Evolutionary conservation across 768 basidiomycete genomes (phyloP).

Genomic region (Rhodotorula babjevae): DNA sequence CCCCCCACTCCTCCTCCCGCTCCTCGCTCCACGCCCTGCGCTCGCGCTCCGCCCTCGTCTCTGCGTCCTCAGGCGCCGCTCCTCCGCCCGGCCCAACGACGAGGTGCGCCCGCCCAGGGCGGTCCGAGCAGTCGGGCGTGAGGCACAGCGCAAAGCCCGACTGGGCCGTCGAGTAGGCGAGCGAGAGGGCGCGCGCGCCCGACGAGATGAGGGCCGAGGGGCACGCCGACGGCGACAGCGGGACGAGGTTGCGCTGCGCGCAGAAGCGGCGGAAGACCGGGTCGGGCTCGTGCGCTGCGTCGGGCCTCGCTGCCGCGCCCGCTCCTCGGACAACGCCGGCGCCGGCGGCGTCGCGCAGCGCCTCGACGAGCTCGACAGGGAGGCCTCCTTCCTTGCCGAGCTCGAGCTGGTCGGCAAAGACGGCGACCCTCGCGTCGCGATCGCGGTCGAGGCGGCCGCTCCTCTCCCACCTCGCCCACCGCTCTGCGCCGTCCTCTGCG

Average conservation of each 20-base stretch:
- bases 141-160: constrained; percentile 13
- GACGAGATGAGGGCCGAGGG: constrained; percentile 67
- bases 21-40: constrained; percentile 19
- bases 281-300: constrained; percentile 51
- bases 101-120: constrained; percentile 29
- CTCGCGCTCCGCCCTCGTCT: constrained; percentile 18
- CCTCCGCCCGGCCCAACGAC: not conserved
- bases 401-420: constrained; percentile 21
- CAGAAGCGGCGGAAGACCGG: constrained; percentile 56
- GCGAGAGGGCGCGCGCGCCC: constrained; percentile 45
- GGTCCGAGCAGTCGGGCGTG: constrained; percentile 18
- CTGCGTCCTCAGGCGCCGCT: not conserved
- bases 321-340: constrained; percentile 8
- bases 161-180: not conserved
- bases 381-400: not conserved
- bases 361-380: not conserved
- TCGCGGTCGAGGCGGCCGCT: constrained; percentile 13
- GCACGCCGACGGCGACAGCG: constrained; percentile 61
- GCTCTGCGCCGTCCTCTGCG: constrained; percentile 9
- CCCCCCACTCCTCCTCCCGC: constrained; percentile 2
- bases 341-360: not conserved
- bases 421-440: constrained; percentile 24
- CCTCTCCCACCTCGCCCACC: constrained; percentile 27
- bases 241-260: constrained; percentile 36
- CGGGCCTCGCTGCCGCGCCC: constrained; percentile 45